Conservation (phyloP, 2,329 filamentous ascomycete species). For the Coleophoma eucalyptorum region DNA sequence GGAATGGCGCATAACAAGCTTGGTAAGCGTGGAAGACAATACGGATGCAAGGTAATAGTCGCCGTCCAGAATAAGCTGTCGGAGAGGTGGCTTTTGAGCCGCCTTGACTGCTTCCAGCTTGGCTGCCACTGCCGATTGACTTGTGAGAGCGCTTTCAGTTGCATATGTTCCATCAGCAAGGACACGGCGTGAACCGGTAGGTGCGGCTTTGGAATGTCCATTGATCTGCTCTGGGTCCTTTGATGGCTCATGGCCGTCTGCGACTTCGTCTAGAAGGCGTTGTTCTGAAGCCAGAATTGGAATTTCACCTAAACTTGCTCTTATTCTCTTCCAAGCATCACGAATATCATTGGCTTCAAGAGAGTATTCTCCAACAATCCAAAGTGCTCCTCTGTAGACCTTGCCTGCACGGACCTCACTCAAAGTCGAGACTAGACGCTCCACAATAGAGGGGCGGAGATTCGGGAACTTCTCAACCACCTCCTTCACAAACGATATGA, state of each 20-base stretch:
- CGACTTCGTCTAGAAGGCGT: slow-evolving; percentile 78
- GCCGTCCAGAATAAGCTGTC: slow-evolving; percentile 92
- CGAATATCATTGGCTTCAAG: slow-evolving; percentile 90
- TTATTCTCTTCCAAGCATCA: slow-evolving; percentile 94
- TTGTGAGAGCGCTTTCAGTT: slow-evolving; percentile 93
- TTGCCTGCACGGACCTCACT: slow-evolving; percentile 94
- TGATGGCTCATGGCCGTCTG: slow-evolving; percentile 62
- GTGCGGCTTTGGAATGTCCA: slow-evolving; percentile 73
- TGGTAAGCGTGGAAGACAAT: slow-evolving; percentile 92
- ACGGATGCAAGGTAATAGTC: slow-evolving; percentile 96
- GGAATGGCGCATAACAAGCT: slow-evolving; percentile 95
- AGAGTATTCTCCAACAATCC: slow-evolving; percentile 98
- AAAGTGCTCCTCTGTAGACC: slow-evolving; percentile 93
- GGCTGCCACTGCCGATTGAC: slow-evolving; percentile 82
- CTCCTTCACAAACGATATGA: slow-evolving; percentile 98
- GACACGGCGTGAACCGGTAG: slow-evolving; percentile 84
- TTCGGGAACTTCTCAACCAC: slow-evolving; percentile 97
- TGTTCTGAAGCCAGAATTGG: slow-evolving; percentile 95
- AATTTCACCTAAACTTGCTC: slow-evolving; percentile 91
- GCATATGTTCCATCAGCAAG: slow-evolving; percentile 96
- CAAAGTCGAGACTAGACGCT: slow-evolving; percentile 83
- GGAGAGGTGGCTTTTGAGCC: slow-evolving; percentile 90
- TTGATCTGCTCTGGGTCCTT: slow-evolving; percentile 67
- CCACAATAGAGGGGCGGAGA: slow-evolving; percentile 81
- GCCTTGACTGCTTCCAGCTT: slow-evolving; percentile 96